Base-by-base conservation (phyloP, 2,329 filamentous ascomycete genomes). In the Lasiodiplodia theobromae region DNA sequence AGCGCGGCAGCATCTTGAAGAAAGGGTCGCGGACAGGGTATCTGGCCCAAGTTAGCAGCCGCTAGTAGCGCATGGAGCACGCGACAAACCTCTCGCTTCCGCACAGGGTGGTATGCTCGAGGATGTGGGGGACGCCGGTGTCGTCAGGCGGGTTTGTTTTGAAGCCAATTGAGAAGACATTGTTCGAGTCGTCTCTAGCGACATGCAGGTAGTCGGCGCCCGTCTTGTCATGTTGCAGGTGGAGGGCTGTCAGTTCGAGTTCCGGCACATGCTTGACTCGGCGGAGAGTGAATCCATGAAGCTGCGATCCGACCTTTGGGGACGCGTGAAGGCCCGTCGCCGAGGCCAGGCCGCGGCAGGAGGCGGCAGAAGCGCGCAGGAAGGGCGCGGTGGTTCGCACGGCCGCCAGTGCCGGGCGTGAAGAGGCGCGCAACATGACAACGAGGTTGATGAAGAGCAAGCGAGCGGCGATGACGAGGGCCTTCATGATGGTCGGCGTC, bases 91-190 rank as follows among this genome's bases (percentile, higher is more conserved):
- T 97, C 79, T 97, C 86, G 77, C 95, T 98, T 25, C 96, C 96
- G 77, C 96, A 99, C 53, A 99, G 84, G 1, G 96, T 98, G 23
- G 96, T 97, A 82, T 99, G 96, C 83, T 99, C 96, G 68, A 99
- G 86, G 74, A 99, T 98, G 82, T 99, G 96, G 21, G 96, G 96
- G 53, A 99, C 90, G 63, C 96, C 96, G 0, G 96, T 98, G 76
- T 96, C 94, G 81, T 99, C 94, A 10, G 94, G 94, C 21, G 96
- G 96, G 78, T 98, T 98, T 28, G 96, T 99, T 87, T 97, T 97
- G 89, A 99, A 99, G 65, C 94, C 96, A 76, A 99, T 96, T 47
- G 94, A 96, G 82, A 99, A 99, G 78, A 98, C 96, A 92, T 99
- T 99, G 84, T 99, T 99, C 84, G 91, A 92, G 78, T 99, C 96